Evolutionary conservation across 2,329 filamentous ascomycete species (phyloP), one percentile per base, ranked within the genome.

Genomic region (Cordyceps farinosa): DNA sequence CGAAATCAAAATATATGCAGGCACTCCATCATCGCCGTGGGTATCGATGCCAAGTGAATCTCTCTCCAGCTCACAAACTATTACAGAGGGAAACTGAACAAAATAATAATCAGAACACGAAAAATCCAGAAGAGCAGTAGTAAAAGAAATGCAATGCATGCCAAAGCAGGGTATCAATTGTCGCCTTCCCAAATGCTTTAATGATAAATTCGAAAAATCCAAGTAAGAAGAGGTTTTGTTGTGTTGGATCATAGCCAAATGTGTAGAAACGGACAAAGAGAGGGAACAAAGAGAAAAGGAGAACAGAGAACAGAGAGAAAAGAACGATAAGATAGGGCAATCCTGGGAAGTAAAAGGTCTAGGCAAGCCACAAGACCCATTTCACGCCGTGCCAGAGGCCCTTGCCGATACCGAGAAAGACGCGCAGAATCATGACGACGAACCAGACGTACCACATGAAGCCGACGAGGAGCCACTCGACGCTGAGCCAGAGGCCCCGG

Each of bases 371-470:
- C 66, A 97, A 77, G 72, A 97, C 76, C 94, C 94, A 98, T 71
- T 83, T 82, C n/a, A 90, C 80, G 10, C 84, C 82, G 11, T 80
- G 77, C 56, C 86, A 78, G 0, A 85, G 71, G 2, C 87, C 87
- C 52, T 83, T 83, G 51, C 88, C 83, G 1, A 89, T 69, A 11
- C 87, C 87, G 65, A 87, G 78, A 42, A 90, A 77, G 15, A 90
- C 75, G 65, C 91, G 85, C 58, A 90, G 80, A 30, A 94, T 80
- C 73, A 92, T 90, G 30, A 97, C 93, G 40, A 96, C 80, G 64
- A 96, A 86, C 92, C 94, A 98, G 17, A 96, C 88, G 76, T 90
- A 92, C 92, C 95, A 97, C 87, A 98, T 91, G 69, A 96, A 85
- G 4, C 90, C 90, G 45, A 98, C 87, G 22, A 98, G 82, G 56